Evolutionary conservation across 805 yeast genomes (phyloP).

Genomic region (Pichia membranifaciens): DNA sequence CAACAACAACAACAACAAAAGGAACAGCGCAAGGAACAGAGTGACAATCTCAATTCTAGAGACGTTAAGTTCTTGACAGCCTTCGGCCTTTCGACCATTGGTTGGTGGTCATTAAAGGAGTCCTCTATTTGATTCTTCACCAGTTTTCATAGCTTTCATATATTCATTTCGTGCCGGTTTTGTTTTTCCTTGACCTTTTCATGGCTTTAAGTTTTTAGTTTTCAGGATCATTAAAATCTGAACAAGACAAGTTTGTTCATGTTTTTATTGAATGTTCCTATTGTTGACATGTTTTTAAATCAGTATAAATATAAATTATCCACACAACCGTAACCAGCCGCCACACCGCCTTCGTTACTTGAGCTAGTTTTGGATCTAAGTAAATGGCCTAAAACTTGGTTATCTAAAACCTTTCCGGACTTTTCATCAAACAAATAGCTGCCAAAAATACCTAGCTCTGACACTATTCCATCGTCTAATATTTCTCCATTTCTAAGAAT

Average conservation of each 20-base stretch:
- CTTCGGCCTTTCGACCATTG: conserved; percentile 24
- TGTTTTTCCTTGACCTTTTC: neutral
- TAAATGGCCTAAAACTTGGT: conserved; percentile 76
- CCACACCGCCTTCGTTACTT: conserved; percentile 97
- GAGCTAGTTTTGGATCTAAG: conserved; percentile 81
- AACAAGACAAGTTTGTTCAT: too few species aligned
- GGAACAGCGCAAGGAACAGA: conserved; percentile 1
- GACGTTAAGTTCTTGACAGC: conserved; percentile 24
- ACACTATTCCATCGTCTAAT: conserved; percentile 66
- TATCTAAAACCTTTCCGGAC: conserved; percentile 49
- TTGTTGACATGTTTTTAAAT: neutral
- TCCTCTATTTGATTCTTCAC: too few species aligned
- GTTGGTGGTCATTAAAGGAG: conserved; percentile 31
- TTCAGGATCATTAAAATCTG: too few species aligned
- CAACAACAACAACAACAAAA: conserved; percentile 5
- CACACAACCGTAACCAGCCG: conserved; percentile 97
- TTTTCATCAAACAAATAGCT: conserved; percentile 66
- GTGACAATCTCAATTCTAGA: conserved; percentile 8
- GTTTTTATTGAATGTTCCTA: too few species aligned
- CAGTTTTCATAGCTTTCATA: too few species aligned
- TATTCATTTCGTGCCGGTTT: neutral
- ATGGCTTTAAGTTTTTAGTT: too few species aligned
- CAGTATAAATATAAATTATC: conserved; percentile 66
- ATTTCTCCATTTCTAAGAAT: conserved; percentile 64
- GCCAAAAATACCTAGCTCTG: conserved; percentile 92